Conservation (phyloP, 441 rosid species). For the Metrosideros polymorpha region DNA sequence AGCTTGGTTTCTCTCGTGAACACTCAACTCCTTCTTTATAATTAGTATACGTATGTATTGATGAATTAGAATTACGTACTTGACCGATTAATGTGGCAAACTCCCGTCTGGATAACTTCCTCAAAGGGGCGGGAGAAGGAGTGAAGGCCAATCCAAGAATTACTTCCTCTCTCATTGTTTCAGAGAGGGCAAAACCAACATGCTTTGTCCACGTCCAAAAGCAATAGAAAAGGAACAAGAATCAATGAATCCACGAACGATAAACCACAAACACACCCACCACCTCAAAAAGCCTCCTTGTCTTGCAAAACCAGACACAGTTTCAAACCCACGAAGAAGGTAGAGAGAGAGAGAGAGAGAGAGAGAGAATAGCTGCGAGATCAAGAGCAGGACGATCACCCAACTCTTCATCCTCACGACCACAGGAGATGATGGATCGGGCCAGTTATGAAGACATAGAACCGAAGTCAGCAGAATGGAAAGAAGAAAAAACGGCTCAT, state of each 20-base stretch:
- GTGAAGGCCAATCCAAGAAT: not conserved
- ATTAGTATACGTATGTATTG: not conserved
- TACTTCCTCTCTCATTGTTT: not conserved
- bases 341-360: not conserved
- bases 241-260: not conserved
- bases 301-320: not conserved
- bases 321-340: not conserved
- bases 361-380: not conserved
- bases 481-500: not conserved
- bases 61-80: not conserved
- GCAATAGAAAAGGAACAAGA: not conserved
- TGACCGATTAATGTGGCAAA: not conserved
- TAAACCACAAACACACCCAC: not conserved
- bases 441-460: not conserved
- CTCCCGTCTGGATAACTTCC: not conserved
- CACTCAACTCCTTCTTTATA: too few species aligned
- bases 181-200: not conserved
- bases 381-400: not conserved
- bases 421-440: not conserved
- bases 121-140: not conserved
- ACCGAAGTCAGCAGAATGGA: not conserved
- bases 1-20: not conserved
- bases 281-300: not conserved
- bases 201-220: not conserved
- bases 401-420: not conserved